Evolutionary conservation across 177 flowering plant species (phyloP).

Genomic region (Telopea speciosissima): DNA sequence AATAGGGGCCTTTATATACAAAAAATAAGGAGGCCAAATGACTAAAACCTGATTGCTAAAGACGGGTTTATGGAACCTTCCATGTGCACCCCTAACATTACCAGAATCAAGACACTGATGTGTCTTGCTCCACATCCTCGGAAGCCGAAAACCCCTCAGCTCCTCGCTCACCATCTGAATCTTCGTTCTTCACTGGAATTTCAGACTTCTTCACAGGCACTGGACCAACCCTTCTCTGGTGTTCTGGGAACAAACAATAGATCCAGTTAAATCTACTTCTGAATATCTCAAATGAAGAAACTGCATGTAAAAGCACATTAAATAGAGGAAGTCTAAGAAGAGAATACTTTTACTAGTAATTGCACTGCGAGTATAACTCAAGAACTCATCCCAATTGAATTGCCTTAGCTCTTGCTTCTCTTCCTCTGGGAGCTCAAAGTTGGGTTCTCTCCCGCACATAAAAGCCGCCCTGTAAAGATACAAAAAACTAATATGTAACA

Average conservation of each 20-base stretch:
- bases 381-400: constrained; percentile 80
- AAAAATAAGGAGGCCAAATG: constrained; percentile 14
- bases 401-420: constrained; percentile 70
- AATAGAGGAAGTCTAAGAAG: background rate
- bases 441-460: constrained; percentile 98
- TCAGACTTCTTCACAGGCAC: constrained; percentile 29
- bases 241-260: constrained; percentile 31
- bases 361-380: constrained; percentile 66
- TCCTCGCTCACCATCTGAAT: constrained; percentile 39
- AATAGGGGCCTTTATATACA: constrained; percentile 31
- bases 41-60: constrained; percentile 6
- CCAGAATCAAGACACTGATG: constrained; percentile 26
- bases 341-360: constrained; percentile 68
- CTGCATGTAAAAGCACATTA: background rate
- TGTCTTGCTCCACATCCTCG: constrained; percentile 41
- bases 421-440: constrained; percentile 77
- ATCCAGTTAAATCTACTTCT: background rate
- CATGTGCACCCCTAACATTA: background rate
- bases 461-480: constrained; percentile 73
- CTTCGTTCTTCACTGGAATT: constrained; percentile 21
- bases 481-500: background rate
- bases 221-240: constrained; percentile 42
- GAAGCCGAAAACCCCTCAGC: constrained; percentile 38
- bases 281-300: background rate
- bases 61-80: constrained; percentile 7